Percentiles rank a stretch among this genome's conserved stretches.
Conservation (phyloP, 495 filamentous ascomycete species). For the Trichocladium antarcticum region DNA sequence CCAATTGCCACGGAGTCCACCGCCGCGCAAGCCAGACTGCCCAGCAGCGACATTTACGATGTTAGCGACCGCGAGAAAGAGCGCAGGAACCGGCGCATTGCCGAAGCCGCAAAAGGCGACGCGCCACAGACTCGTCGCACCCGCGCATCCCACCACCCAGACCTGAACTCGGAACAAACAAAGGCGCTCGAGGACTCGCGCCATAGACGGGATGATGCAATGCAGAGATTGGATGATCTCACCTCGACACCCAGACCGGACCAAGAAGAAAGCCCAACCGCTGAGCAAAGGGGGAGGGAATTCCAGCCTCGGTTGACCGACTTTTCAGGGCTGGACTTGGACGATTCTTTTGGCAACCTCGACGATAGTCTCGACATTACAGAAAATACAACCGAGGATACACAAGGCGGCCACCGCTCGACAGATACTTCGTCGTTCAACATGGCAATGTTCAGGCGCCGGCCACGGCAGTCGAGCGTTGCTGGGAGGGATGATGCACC, state of each 20-base stretch:
- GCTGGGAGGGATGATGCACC: constrained; percentile 33
- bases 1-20: constrained; percentile 2
- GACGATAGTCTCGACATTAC: constrained; percentile 33
- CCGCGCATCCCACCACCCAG: neutral
- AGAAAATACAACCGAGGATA: constrained; percentile 15
- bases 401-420: constrained; percentile 29
- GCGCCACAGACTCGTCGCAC: neutral
- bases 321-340: constrained; percentile 37
- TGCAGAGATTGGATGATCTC: constrained; percentile 31
- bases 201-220: constrained; percentile 30
- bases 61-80: constrained; percentile 38
- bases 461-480: constrained; percentile 38
- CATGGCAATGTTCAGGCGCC: constrained; percentile 32
- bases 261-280: constrained; percentile 11
- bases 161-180: constrained; percentile 21
- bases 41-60: constrained; percentile 33
- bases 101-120: neutral
- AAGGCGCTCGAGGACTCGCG: constrained; percentile 23
- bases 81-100: constrained; percentile 13
- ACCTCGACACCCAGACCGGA: constrained; percentile 25
- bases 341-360: constrained; percentile 37
- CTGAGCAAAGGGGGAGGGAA: constrained; percentile 25
- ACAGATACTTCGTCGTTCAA: constrained; percentile 37
- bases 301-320: constrained; percentile 26
- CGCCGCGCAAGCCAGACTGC: neutral